Base-by-base conservation (phyloP, 2,329 filamentous ascomycete genomes). In the Exophiala sideris region DNA sequence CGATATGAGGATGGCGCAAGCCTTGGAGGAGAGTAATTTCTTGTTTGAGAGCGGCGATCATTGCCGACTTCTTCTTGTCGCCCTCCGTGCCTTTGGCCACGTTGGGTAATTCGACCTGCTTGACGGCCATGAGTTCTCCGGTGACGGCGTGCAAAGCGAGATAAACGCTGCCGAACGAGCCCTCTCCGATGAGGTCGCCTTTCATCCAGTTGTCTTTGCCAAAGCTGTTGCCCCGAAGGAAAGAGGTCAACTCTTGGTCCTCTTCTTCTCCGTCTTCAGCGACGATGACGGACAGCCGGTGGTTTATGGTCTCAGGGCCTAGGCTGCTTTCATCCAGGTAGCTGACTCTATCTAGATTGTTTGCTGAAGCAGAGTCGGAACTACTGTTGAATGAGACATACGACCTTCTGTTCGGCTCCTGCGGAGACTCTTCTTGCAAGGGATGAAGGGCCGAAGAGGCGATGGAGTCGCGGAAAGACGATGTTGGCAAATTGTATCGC, bases 161-260 rank as follows among this genome's bases (percentile, higher is more conserved):
- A 73, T 95, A 99, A 49, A 99, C 94, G 64, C 87, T 91, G 66
- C 94, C 94, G 67, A 99, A 99, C 3, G 91, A 96, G 59, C 94
- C 94, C 72, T 96, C 91, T 32, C 94, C 94, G 62, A 99, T 99
- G 59, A 97, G 79, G 32, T 92, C 91, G 67, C 94, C 94, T 77
- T 97, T 96, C 91, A 99, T 97, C 89, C 95, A 99, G 71, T 96
- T 95, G 75, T 92, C 88, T 59, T 96, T 91, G 61, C 95, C 91
- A 85, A 94, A 97, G 7, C 90, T 95, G 68, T 96, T 90, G 60
- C 90, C 89, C 33, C 90, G 85, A 38, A 97, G 79, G 78, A 96
- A 96, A 67, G 91, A 91, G 64, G 87, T 84, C 18, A 97, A 79
- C 64, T 94, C 91, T 66, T 91, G 89, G 65, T 97, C 92, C 5